Evolutionary conservation across 2,329 filamentous ascomycete genomes (phyloP).

Genomic region (Ophiostoma sp.): DNA sequence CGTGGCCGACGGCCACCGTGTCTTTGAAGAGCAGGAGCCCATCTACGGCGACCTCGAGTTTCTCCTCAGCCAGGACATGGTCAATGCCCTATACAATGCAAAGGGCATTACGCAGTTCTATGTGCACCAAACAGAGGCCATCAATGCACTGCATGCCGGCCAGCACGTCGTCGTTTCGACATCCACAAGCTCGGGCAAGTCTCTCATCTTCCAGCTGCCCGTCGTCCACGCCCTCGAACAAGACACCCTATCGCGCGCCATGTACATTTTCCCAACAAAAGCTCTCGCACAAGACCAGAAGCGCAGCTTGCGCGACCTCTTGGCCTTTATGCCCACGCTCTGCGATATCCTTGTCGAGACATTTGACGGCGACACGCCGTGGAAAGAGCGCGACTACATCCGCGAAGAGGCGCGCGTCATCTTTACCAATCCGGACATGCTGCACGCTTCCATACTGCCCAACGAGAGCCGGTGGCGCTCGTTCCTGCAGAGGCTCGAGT

Average conservation of each 20-base stretch:
- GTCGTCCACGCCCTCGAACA: constrained; percentile 81
- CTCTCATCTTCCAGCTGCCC: constrained; percentile 93
- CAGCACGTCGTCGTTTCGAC: constrained; percentile 88
- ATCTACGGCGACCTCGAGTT: constrained; percentile 82
- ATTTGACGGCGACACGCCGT: constrained; percentile 91
- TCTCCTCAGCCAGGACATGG: constrained; percentile 77
- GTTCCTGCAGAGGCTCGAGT: constrained; percentile 81
- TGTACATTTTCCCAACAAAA: constrained; percentile 99
- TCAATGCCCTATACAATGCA: constrained; percentile 95
- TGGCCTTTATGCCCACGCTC: constrained; percentile 72
- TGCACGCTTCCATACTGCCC: constrained; percentile 88
- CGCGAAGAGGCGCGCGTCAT: constrained; percentile 87
- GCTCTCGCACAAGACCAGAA: constrained; percentile 92
- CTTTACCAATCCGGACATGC: constrained; percentile 97
- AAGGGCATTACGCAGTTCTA: constrained; percentile 82
- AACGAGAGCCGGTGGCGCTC: constrained; percentile 85
- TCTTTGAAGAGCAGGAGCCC: constrained; percentile 79
- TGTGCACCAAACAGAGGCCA: constrained; percentile 86
- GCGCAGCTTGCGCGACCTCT: constrained; percentile 77
- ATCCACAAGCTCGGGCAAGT: constrained; percentile 94
- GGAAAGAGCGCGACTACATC: constrained; percentile 70
- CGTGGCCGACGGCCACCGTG: constrained; percentile 84
- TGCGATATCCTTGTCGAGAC: constrained; percentile 79
- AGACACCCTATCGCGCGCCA: constrained; percentile 70
- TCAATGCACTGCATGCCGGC: constrained; percentile 78